Evolutionary conservation across 139 green algal species (phyloP).

Genomic region (Chlorella sp.): DNA sequence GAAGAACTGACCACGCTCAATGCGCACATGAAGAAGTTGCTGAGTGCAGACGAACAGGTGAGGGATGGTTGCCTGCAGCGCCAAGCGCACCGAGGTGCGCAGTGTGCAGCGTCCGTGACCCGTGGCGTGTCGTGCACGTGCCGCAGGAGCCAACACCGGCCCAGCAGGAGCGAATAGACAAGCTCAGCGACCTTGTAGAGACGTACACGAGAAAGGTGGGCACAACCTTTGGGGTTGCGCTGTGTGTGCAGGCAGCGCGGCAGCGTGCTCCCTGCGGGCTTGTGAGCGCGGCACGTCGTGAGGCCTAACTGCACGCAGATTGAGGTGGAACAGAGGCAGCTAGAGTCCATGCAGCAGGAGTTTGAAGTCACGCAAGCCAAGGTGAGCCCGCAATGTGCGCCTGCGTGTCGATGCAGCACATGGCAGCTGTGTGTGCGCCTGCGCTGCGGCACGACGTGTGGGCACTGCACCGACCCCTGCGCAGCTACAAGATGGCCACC

Average conservation of each 20-base stretch:
- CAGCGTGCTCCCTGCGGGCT: background rate
- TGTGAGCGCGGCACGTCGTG: background rate
- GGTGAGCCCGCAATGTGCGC: slow-evolving; percentile 2
- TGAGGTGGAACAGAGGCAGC: slow-evolving; percentile 34
- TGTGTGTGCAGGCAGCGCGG: background rate
- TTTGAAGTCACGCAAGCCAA: slow-evolving; percentile 37
- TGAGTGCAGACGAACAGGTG: background rate
- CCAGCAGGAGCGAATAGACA: slow-evolving; percentile 25
- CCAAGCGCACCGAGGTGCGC: no score
- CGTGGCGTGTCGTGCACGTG: no score
- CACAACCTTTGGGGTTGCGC: no score
- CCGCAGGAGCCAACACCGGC: background rate
- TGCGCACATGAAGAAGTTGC: background rate
- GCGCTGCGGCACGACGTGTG: no score
- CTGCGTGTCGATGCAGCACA: background rate
- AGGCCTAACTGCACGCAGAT: slow-evolving; percentile 12
- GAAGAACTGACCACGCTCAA: background rate
- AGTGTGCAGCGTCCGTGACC: no score
- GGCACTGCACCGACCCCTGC: no score
- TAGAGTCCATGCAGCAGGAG: slow-evolving; percentile 34
- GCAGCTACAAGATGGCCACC: background rate
- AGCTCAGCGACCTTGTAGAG: slow-evolving; percentile 30
- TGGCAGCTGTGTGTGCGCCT: no score
- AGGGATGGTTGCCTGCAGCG: no score
- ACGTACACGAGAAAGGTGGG: slow-evolving; percentile 35